Conservation (phyloP, 768 basidiomycete genomes). For the Termitomyces sp. region DNA sequence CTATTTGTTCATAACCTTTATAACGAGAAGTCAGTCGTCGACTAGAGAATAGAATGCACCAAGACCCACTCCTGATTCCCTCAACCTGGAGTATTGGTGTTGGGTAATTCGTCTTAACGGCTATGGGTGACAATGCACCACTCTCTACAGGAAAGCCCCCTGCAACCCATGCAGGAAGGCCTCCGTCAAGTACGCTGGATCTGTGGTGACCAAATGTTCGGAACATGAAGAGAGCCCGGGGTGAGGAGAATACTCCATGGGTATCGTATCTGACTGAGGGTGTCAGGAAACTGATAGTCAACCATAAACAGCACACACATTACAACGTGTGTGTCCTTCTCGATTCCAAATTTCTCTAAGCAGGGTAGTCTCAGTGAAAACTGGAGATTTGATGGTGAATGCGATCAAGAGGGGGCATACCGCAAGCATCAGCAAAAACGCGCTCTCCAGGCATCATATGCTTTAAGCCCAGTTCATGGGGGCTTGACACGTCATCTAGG, state of each 20-base stretch:
- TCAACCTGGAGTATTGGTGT: constrained; percentile 48
- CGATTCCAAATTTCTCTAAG: constrained; percentile 67
- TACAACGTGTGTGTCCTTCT: constrained; percentile 73
- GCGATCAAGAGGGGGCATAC: constrained; percentile 41
- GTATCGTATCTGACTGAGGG: constrained; percentile 65
- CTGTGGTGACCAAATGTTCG: constrained; percentile 84
- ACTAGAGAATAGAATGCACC: background rate
- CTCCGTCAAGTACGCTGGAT: constrained; percentile 91
- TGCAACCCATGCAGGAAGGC: constrained; percentile 76
- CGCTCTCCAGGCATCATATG: constrained; percentile 89
- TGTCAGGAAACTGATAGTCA: background rate
- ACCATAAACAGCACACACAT: constrained; percentile 44
- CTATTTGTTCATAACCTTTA: constrained; percentile 81
- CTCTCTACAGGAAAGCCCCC: constrained; percentile 57
- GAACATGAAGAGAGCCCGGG: constrained; percentile 94
- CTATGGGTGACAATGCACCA: constrained; percentile 24
- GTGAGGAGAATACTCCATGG: constrained; percentile 87
- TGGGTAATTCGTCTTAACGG: constrained; percentile 40
- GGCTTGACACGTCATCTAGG: constrained; percentile 73
- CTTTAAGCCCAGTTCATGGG: constrained; percentile 75
- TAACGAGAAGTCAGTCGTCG: constrained; percentile 5
- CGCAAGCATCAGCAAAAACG: constrained; percentile 75
- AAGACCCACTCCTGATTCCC: constrained; percentile 47
- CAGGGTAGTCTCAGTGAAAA: background rate
- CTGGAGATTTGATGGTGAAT: background rate